Base-by-base conservation (phyloP, 768 basidiomycete species). In the Leucosporidium scottii region DNA sequence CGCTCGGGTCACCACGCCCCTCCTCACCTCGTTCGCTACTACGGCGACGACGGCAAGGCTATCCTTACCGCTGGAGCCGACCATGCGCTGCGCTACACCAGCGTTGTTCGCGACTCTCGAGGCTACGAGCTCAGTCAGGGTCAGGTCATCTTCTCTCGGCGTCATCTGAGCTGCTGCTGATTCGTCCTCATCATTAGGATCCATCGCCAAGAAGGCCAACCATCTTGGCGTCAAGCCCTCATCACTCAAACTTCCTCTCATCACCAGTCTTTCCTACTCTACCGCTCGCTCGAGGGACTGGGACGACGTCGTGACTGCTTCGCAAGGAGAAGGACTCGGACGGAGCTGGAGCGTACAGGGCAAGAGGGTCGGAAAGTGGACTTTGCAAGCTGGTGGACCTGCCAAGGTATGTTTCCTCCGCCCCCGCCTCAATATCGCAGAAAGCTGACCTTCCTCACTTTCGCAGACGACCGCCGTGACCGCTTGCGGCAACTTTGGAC, bases 11-110 rank as follows among this genome's bases (percentile, higher is more conserved):
- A 99, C 75, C 89, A 89, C 71, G 83, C 86, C 1, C 92, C 96
- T 23, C 93, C 93, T 0, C 88, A 93, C 76, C 82, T 93, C 25
- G 91, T 99, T 59, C 84, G 93, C 64, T 97, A 91, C 78, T 97
- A 96, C 77, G 94, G 93, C 18, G 86, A 89, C n/a, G 94, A 99
- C 75, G 96, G 96, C 4, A 99, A 99, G 79, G 87, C 91, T 69
- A 80, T 99, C 12, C 78, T 99, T 56, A 93, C 90, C 6, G 93
- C 91, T 3, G 78, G 77, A 17, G 80, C 87, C 65, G 96, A 99
- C 78, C 86, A 93, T 44, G 89, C 89, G 72, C 79, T 99, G 61
- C 83, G 96, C 48, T 91, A 86, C 76, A 93, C 90, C 4, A 91
- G 89, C 55, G 88, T 98, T 62, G 94, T 98, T 15, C 84, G 96